Conservation (phyloP, 192 early-diverging fungal species). For the Mortierella hygrophila region DNA sequence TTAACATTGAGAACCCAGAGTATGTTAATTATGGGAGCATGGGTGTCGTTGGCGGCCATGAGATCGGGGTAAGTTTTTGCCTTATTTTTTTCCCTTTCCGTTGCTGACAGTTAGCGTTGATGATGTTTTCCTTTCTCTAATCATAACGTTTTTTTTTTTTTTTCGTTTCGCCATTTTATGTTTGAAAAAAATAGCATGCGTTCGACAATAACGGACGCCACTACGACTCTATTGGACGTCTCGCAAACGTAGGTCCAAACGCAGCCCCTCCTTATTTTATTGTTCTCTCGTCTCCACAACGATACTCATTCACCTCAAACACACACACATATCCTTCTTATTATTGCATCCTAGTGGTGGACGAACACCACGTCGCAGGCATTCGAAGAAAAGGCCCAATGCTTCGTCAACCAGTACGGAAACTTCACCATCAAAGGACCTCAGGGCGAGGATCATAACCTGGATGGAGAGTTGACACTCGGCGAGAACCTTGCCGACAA, state of each 20-base stretch:
- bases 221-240: constrained; percentile 49
- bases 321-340: constrained; percentile 26
- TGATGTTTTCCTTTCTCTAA: too few species aligned
- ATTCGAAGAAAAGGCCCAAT: constrained; percentile 66
- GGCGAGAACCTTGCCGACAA: constrained; percentile 83
- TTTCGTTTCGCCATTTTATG: too few species aligned
- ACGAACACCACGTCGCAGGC: constrained; percentile 60
- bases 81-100: too few species aligned
- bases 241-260: constrained; percentile 12
- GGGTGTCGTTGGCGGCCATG: constrained; percentile 77
- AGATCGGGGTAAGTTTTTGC: constrained; percentile 52
- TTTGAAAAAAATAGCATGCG: constrained; percentile 43
- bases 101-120: too few species aligned
- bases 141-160: too few species aligned
- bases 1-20: constrained; percentile 60
- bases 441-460: constrained; percentile 28
- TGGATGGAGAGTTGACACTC: constrained; percentile 68
- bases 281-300: neutral
- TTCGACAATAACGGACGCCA: constrained; percentile 65
- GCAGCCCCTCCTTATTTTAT: neutral
- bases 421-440: constrained; percentile 58
- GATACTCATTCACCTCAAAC: neutral
- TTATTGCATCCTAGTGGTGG: constrained; percentile 70
- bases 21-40: constrained; percentile 75
- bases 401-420: constrained; percentile 77